These are phyloP conservation scores for Eucalyptus curtisii DNA, from an alignment of 345 rosid species.

Conservation along the genomic window DNA sequence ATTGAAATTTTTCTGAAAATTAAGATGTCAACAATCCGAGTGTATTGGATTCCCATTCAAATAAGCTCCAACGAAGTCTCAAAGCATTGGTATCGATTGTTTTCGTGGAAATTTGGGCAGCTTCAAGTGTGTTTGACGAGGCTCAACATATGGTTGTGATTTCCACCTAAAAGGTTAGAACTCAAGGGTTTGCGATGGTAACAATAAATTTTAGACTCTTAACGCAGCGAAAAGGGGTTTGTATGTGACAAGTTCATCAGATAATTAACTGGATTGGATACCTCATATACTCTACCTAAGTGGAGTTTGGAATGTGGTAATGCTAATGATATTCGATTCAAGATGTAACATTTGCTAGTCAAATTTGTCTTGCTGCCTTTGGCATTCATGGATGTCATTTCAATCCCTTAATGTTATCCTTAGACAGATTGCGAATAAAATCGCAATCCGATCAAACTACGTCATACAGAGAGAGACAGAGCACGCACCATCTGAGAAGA, in stretches of 20 bases:
- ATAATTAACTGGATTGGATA: neutral
- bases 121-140: neutral
- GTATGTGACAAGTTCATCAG: neutral
- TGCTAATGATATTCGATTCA: neutral
- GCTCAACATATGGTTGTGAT: neutral
- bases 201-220: neutral
- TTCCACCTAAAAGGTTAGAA: neutral
- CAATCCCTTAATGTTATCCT: neutral
- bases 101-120: neutral
- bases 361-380: neutral
- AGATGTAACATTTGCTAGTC: neutral
- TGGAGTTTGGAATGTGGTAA: neutral
- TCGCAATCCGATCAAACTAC: neutral
- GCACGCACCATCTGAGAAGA: neutral
- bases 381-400: neutral
- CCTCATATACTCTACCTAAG: neutral
- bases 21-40: neutral
- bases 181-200: neutral
- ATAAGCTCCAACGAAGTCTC: neutral
- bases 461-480: neutral
- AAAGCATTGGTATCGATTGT: neutral
- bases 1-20: neutral
- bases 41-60: neutral
- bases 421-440: neutral
- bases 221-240: neutral